Percentiles rank a stretch among this genome's conserved stretches.
phyloP scores from a whole-genome alignment of 1,139 yeast species.

The Blastobotrys malaysiensis region DNA sequence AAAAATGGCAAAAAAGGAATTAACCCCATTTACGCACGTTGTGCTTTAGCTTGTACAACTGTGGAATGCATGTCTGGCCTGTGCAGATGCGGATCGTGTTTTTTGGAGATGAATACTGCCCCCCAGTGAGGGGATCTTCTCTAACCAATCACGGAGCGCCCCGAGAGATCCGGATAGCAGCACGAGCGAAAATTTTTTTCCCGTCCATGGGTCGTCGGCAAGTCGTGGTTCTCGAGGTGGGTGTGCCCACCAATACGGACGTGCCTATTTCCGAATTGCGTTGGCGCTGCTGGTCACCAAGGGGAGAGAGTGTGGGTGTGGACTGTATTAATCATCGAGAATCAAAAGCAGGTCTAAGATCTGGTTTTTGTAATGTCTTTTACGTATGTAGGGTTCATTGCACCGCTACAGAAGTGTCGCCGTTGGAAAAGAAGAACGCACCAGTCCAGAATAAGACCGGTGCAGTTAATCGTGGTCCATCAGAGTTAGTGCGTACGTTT shows the following conservation, averaged over 20 bases:
- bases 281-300: background rate
- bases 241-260: background rate
- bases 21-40: background rate
- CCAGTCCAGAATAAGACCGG: background rate
- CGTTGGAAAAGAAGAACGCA: background rate
- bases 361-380: background rate
- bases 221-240: background rate
- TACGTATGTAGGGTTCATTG: background rate
- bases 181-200: background rate
- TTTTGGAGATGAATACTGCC: background rate
- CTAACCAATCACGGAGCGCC: background rate
- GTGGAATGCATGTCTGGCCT: background rate
- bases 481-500: background rate
- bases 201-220: background rate
- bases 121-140: background rate
- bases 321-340: background rate
- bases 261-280: background rate
- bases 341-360: background rate
- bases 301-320: background rate
- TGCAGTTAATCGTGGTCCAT: background rate
- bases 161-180: background rate
- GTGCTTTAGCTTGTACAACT: background rate
- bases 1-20: background rate
- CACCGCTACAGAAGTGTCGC: background rate
- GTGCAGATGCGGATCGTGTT: background rate